Evolutionary conservation across 768 basidiomycete species (phyloP).

Genomic region (Mycena floridula): DNA sequence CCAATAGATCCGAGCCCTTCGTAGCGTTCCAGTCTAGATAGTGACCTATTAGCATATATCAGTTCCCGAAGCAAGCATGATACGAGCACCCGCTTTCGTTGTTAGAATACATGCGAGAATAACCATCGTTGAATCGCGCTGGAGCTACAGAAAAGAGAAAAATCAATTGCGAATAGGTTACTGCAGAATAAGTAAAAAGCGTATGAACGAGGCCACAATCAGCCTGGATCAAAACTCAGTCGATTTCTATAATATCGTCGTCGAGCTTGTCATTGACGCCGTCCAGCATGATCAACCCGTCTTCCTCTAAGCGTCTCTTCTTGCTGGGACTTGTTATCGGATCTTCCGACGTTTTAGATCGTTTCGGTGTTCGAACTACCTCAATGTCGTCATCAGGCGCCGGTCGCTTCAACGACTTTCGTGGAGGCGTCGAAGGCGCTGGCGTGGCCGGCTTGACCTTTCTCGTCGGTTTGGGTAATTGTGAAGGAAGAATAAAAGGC

Average conservation of each 20-base stretch:
- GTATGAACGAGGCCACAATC: no score
- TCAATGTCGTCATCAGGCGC: conserved; percentile 50
- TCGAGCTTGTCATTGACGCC: conserved; percentile 44
- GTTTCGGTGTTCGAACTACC: conserved; percentile 30
- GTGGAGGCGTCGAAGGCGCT: conserved; percentile 36
- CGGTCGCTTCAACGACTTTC: conserved; percentile 45
- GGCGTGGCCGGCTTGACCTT: conserved; percentile 33
- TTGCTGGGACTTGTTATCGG: conserved; percentile 51
- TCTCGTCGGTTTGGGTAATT: conserved; percentile 51
- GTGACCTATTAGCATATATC: no score
- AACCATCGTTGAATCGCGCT: no score
- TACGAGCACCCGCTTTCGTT: no score
- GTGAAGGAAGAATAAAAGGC: conserved; percentile 58
- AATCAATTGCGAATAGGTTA: no score
- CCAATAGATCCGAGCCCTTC: no score
- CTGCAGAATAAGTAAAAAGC: no score
- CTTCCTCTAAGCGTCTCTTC: conserved; percentile 60
- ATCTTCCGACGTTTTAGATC: conserved; percentile 12
- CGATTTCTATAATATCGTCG: conserved; percentile 53
- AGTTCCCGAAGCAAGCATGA: no score
- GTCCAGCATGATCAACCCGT: conserved; percentile 68
- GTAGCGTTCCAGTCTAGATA: no score
- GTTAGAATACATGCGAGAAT: no score
- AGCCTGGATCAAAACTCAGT: conserved; percentile 35
- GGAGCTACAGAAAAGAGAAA: no score